Percentiles rank a stretch among this genome's conserved stretches.
Conservation (phyloP, 2,329 filamentous ascomycete species). For the Talaromyces sp. region DNA sequence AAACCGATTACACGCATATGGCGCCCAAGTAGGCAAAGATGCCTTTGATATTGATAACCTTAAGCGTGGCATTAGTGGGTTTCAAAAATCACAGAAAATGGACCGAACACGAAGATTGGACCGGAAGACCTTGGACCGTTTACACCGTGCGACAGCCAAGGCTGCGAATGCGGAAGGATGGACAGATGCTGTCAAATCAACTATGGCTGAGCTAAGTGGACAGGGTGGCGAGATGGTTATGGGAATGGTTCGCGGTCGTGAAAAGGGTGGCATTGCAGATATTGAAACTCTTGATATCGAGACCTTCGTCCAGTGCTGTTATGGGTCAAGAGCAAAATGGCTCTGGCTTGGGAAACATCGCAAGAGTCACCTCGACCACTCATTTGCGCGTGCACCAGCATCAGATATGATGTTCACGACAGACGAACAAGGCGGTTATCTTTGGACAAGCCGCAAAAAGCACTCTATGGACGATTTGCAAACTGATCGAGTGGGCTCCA, state of each 20-base stretch:
- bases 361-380: slow-evolving; percentile 53
- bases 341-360: slow-evolving; percentile 89
- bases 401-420: slow-evolving; percentile 48
- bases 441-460: slow-evolving; percentile 48
- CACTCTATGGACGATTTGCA: slow-evolving; percentile 43
- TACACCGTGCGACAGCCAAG: slow-evolving; percentile 85
- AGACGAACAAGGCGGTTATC: slow-evolving; percentile 50
- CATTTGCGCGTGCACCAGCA: slow-evolving; percentile 34
- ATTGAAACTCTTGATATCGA: slow-evolving; percentile 91
- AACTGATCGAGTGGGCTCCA: slow-evolving; percentile 31
- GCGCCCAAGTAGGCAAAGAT: slow-evolving; percentile 84
- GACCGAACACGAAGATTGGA: slow-evolving; percentile 78
- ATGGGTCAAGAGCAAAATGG: slow-evolving; percentile 86
- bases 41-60: slow-evolving; percentile 83
- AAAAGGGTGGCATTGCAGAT: slow-evolving; percentile 87
- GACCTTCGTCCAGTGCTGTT: slow-evolving; percentile 74
- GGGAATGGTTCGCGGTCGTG: slow-evolving; percentile 85
- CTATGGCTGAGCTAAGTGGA: slow-evolving; percentile 87
- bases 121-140: slow-evolving; percentile 75
- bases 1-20: slow-evolving; percentile 82
- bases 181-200: slow-evolving; percentile 92
- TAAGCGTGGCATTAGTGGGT: slow-evolving; percentile 81
- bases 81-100: slow-evolving; percentile 87
- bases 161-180: slow-evolving; percentile 86
- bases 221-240: slow-evolving; percentile 94